A percentile compares a stretch with the other conserved stretches of the same genome.
These are phyloP conservation scores for Aplosporella prunicola DNA, from an alignment of 2,329 filamentous ascomycete genomes.

Conservation along the genomic window DNA sequence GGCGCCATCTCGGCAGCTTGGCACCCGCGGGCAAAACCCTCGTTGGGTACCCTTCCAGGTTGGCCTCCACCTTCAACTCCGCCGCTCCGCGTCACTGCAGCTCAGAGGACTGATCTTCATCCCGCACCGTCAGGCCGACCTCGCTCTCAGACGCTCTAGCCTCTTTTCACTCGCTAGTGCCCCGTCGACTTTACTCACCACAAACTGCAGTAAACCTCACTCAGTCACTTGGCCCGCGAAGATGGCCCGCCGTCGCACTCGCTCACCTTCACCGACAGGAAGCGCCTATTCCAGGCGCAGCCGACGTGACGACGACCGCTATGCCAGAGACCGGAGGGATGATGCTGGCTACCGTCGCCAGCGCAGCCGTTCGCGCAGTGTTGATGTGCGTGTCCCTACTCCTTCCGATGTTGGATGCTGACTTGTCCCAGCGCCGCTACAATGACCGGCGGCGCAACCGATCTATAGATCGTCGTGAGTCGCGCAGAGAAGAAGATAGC, in stretches of 20 bases:
- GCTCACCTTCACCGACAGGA: constrained; percentile 90
- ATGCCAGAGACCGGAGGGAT: constrained; percentile 29
- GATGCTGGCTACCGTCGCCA: constrained; percentile 38
- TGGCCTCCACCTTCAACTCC: too few relatives aligned
- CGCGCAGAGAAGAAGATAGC: constrained; percentile 55
- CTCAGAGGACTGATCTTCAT: too few relatives aligned
- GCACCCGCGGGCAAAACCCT: too few relatives aligned
- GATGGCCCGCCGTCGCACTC: constrained; percentile 18
- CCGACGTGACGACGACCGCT: constrained; percentile 21
- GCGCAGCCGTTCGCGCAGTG: constrained; percentile 52
- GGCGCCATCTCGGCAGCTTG: too few relatives aligned
- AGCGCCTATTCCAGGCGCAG: constrained; percentile 58
- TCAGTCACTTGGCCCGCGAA: constrained; percentile 14
- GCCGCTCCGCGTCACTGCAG: too few relatives aligned
- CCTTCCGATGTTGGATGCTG: constrained; percentile 1
- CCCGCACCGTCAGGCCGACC: too few relatives aligned
- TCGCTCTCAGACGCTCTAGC: neutral
- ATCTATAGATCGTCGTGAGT: constrained; percentile 41
- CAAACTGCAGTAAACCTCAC: constrained; percentile 9
- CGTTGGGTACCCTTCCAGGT: too few relatives aligned
- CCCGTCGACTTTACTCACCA: neutral
- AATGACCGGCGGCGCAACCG: constrained; percentile 52
- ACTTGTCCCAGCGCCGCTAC: constrained; percentile 3
- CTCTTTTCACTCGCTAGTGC: neutral
- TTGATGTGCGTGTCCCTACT: constrained; percentile 40